phyloP scores from a whole-genome alignment of 139 green algal species.

The Penium margaritaceum region DNA sequence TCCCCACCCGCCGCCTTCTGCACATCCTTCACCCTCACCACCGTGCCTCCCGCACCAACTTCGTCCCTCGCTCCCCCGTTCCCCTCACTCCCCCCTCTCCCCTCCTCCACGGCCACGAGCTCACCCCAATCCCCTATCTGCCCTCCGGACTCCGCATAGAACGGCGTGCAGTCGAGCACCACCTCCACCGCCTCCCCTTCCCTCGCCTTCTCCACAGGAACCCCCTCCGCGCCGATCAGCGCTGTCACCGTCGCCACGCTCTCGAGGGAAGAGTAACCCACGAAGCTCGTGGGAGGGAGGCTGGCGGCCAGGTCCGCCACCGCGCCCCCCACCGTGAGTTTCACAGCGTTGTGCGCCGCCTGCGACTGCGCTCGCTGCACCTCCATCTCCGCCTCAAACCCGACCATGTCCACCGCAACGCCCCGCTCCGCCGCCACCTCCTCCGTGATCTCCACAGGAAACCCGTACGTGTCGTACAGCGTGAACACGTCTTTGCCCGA shows the following conservation, averaged over 20 bases:
- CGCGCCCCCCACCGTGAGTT: conserved; percentile 56
- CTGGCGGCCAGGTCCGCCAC: conserved; percentile 49
- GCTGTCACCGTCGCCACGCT: conserved; percentile 49
- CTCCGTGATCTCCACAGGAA: conserved; percentile 77
- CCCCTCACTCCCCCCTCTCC: not conserved
- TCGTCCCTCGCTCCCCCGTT: conserved; percentile 48
- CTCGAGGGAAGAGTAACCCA: conserved; percentile 44
- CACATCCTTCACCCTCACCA: conserved; percentile 51
- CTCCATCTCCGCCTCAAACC: conserved; percentile 44
- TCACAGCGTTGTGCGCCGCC: conserved; percentile 57
- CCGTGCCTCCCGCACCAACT: not conserved
- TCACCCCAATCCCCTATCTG: conserved; percentile 54
- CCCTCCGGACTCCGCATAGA: conserved; percentile 81
- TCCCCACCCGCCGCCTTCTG: conserved; percentile 65
- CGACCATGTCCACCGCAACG: conserved; percentile 49
- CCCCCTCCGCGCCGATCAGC: conserved; percentile 56
- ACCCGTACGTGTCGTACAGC: conserved; percentile 82
- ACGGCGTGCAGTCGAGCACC: conserved; percentile 71
- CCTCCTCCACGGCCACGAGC: conserved; percentile 40
- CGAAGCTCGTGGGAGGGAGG: conserved; percentile 57
- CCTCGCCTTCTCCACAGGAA: conserved; percentile 40
- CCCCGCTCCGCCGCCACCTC: conserved; percentile 48
- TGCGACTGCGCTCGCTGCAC: conserved; percentile 55
- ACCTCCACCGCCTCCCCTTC: conserved; percentile 54
- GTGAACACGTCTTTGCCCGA: conserved; percentile 68